Conservation (phyloP, 495 filamentous ascomycete species). For the Aspergillus avenaceus region DNA sequence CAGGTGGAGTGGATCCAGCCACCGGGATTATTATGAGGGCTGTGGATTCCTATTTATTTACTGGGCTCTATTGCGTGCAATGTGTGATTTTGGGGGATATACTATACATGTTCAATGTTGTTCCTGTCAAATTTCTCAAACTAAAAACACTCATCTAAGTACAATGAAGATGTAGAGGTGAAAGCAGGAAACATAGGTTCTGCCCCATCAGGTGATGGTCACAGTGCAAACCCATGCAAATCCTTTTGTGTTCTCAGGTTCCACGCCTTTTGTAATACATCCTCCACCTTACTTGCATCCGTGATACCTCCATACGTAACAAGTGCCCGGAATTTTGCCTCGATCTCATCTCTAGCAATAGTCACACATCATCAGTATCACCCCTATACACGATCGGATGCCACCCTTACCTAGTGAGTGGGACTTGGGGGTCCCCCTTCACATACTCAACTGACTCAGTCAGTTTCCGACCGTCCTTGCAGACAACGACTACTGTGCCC, state of each 20-base stretch:
- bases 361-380: too few species aligned
- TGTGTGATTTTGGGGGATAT: too few species aligned
- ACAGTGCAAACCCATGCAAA: constrained; percentile 22
- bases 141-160: too few species aligned
- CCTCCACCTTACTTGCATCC: constrained; percentile 16
- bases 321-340: constrained; percentile 20
- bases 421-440: constrained; percentile 31
- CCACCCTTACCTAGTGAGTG: constrained; percentile 24
- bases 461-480: constrained; percentile 22
- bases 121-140: too few species aligned
- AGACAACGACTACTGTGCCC: constrained; percentile 27
- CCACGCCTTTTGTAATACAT: constrained; percentile 24
- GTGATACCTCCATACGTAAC: constrained; percentile 24
- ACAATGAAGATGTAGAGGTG: too few species aligned
- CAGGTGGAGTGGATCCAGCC: too few species aligned
- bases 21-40: too few species aligned
- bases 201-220: too few species aligned
- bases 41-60: too few species aligned
- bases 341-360: constrained; percentile 22
- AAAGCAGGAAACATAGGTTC: too few species aligned
- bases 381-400: neutral
- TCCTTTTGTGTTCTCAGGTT: constrained; percentile 21
- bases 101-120: too few species aligned
- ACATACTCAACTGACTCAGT: constrained; percentile 24
- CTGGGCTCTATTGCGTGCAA: too few species aligned